A percentile compares a stretch with the other conserved stretches of the same genome.
Conservation (phyloP, 441 rosid genomes). For the Mallotus repandus region DNA sequence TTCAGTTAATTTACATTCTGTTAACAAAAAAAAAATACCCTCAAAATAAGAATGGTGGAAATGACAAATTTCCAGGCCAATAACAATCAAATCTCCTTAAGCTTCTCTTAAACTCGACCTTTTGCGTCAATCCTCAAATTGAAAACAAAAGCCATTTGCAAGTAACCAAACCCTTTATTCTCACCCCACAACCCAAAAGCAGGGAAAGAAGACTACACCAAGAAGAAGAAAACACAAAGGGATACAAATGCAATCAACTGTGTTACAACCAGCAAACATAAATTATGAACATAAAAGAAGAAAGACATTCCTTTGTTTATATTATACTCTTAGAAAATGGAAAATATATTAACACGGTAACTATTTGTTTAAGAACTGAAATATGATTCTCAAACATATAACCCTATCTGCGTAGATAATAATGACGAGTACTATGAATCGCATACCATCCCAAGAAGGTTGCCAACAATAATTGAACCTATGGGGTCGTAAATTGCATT, state of each 20-base stretch:
- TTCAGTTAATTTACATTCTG: conserved; percentile 8
- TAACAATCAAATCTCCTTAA: not conserved
- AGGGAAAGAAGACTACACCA: not conserved
- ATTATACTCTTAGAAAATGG: not conserved
- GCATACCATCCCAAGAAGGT: conserved; percentile 92
- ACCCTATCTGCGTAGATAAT: not conserved
- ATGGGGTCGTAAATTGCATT: conserved; percentile 94
- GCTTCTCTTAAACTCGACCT: not conserved
- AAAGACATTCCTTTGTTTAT: not conserved
- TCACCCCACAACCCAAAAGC: not conserved
- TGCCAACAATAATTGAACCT: conserved; percentile 93
- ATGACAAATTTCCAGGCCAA: not conserved
- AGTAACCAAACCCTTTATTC: not conserved
- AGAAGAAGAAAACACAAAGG: not conserved
- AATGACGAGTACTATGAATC: conserved; percentile 4
- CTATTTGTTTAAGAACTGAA: not conserved
- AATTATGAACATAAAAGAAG: not conserved
- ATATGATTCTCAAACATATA: not conserved
- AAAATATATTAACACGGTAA: not conserved
- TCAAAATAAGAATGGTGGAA: not conserved
- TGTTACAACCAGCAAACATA: not conserved
- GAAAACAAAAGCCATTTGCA: not conserved
- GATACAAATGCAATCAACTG: not conserved
- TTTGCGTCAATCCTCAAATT: not conserved
- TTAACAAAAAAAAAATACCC: not conserved